Percentiles rank a stretch among this genome's conserved stretches.
Evolutionary conservation across 2,329 filamentous ascomycete species (phyloP).

Genomic region (Apiospora kogelbergensis): DNA sequence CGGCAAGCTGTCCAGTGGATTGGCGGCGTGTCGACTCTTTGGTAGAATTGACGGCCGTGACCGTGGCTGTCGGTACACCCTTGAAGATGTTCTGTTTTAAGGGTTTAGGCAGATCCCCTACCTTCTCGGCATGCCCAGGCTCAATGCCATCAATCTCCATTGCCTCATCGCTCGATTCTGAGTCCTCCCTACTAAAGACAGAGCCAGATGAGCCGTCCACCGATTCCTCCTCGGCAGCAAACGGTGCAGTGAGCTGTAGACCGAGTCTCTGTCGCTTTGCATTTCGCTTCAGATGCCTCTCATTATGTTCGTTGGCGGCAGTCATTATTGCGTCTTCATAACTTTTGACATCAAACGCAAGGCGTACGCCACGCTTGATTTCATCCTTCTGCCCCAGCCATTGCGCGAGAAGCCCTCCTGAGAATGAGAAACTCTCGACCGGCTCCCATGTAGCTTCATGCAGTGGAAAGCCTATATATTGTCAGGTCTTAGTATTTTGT

Average conservation of each 20-base stretch:
- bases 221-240: constrained; percentile 17
- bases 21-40: constrained; percentile 12
- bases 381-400: constrained; percentile 45
- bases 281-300: constrained; percentile 45
- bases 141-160: constrained; percentile 22
- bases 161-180: constrained; percentile 27
- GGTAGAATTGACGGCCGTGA: constrained; percentile 15
- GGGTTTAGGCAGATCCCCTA: constrained; percentile 11
- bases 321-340: constrained; percentile 36
- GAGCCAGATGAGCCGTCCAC: constrained; percentile 14
- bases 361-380: constrained; percentile 30
- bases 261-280: constrained; percentile 40
- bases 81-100: constrained; percentile 23
- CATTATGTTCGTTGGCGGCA: constrained; percentile 28
- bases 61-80: constrained; percentile 14
- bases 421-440: constrained; percentile 41
- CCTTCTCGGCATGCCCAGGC: neutral
- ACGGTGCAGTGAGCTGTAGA: constrained; percentile 25
- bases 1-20: constrained; percentile 4
- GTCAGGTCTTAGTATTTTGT: neutral
- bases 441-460: constrained; percentile 60
- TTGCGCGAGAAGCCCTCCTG: constrained; percentile 34
- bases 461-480: constrained; percentile 45
- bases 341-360: constrained; percentile 37
- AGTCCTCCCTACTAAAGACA: constrained; percentile 10